These are phyloP conservation scores for Pythium aristosporum DNA, from an alignment of 352 stramenopile species.

Conservation along the genomic window DNA sequence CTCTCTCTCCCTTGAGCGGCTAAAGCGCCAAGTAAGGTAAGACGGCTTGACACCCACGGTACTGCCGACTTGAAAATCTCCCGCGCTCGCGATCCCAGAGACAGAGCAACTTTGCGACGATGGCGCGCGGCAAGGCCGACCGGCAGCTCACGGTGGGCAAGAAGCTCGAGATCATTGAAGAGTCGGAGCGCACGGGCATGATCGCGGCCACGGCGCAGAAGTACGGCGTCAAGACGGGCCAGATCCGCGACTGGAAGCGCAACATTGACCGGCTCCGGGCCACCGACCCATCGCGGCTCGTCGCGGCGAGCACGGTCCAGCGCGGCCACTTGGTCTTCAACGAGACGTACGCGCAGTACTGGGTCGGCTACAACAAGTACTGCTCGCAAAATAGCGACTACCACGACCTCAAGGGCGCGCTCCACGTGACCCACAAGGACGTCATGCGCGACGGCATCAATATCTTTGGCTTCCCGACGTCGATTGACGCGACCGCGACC, in stretches of 20 bases:
- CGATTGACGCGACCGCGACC: slow-evolving; percentile 58
- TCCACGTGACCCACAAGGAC: slow-evolving; percentile 74
- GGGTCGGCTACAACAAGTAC: slow-evolving; percentile 89
- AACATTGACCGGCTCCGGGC: slow-evolving; percentile 75
- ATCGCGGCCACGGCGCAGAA: slow-evolving; percentile 80
- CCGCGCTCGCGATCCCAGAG: not conserved
- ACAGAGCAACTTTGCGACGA: slow-evolving; percentile 13
- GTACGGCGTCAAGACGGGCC: slow-evolving; percentile 83
- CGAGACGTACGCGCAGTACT: slow-evolving; percentile 88
- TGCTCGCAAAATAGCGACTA: slow-evolving; percentile 74
- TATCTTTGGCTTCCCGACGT: slow-evolving; percentile 61
- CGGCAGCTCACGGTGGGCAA: slow-evolving; percentile 81
- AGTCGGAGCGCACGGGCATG: slow-evolving; percentile 77
- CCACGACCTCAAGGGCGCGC: slow-evolving; percentile 62
- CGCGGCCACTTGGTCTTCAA: slow-evolving; percentile 85
- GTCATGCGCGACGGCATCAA: slow-evolving; percentile 70
- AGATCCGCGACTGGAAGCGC: slow-evolving; percentile 89
- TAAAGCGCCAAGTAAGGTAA: slow-evolving; percentile 28
- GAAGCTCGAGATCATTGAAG: slow-evolving; percentile 89
- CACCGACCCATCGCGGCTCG: slow-evolving; percentile 76
- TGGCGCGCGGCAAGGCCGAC: slow-evolving; percentile 83
- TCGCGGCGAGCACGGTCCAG: slow-evolving; percentile 81
- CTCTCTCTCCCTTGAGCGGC: not conserved
- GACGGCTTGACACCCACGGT: slow-evolving; percentile 24
- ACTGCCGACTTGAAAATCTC: slow-evolving; percentile 19